Conservation (phyloP, 2,329 filamentous ascomycete genomes). For the Ascochyta clinopodiicola region DNA sequence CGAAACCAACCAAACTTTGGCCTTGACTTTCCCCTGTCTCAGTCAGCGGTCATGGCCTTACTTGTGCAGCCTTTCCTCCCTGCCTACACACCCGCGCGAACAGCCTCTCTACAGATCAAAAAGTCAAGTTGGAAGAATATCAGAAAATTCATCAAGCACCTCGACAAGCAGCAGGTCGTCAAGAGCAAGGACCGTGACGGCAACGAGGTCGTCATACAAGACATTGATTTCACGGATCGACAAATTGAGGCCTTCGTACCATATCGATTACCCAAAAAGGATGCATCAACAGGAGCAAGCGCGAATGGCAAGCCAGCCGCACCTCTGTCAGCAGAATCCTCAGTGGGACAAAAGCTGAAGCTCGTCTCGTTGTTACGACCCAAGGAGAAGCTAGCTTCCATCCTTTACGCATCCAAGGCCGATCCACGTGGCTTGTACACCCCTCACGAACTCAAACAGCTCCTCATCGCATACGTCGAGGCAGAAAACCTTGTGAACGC, state of each 20-base stretch:
- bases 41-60: constrained; percentile 68
- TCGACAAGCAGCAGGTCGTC: constrained; percentile 69
- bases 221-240: constrained; percentile 68
- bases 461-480: constrained; percentile 65
- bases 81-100: constrained; percentile 61
- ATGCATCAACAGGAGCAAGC: constrained; percentile 39
- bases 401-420: constrained; percentile 59
- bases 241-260: constrained; percentile 64
- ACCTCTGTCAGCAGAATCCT: constrained; percentile 48
- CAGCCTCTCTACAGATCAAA: constrained; percentile 68
- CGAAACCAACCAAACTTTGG: constrained; percentile 60
- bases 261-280: constrained; percentile 67
- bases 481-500: constrained; percentile 62
- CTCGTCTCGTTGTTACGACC: constrained; percentile 63
- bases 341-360: constrained; percentile 56
- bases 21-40: constrained; percentile 67
- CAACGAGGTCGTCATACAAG: constrained; percentile 68
- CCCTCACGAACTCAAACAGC: constrained; percentile 63
- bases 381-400: constrained; percentile 63
- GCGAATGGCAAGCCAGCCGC: constrained; percentile 52
- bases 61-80: constrained; percentile 72
- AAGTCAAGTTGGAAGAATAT: constrained; percentile 75
- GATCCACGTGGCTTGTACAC: constrained; percentile 64
- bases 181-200: constrained; percentile 70
- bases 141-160: constrained; percentile 71